phyloP scores from a whole-genome alignment of 2,329 filamentous ascomycete genomes.

The Aaosphaeria pasadenensis region DNA sequence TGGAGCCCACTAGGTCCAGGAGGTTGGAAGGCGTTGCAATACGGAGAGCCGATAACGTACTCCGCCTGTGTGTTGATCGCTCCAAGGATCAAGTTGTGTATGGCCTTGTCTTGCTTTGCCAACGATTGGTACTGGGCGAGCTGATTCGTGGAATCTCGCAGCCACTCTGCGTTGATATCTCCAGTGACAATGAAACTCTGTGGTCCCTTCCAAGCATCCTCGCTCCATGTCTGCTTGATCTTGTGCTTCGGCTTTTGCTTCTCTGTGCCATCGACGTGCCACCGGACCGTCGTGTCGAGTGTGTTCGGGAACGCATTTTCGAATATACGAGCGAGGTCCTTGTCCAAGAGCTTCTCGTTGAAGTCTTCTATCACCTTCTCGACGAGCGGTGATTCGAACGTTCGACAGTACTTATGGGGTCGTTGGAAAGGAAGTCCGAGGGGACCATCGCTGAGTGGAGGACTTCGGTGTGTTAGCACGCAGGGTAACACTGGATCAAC shows the following conservation, averaged over 20 bases:
- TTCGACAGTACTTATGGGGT: constrained; percentile 76
- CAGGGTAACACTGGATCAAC: background rate
- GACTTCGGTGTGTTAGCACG: constrained; percentile 47
- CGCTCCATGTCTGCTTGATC: constrained; percentile 14
- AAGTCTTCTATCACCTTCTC: constrained; percentile 85
- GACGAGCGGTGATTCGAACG: constrained; percentile 81
- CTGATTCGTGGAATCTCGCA: constrained; percentile 91
- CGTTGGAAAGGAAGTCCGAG: constrained; percentile 82
- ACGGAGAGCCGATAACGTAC: constrained; percentile 90
- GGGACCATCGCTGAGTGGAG: constrained; percentile 75
- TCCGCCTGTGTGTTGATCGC: constrained; percentile 96
- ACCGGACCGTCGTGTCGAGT: constrained; percentile 83
- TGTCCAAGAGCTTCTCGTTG: constrained; percentile 74
- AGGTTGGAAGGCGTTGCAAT: constrained; percentile 98
- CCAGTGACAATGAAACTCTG: constrained; percentile 94
- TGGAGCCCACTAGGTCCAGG: constrained; percentile 76
- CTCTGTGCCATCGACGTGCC: constrained; percentile 67
- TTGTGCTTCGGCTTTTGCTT: constrained; percentile 39
- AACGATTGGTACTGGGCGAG: constrained; percentile 84
- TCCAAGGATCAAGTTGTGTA: constrained; percentile 79
- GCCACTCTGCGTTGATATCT: constrained; percentile 90
- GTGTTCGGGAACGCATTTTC: constrained; percentile 94
- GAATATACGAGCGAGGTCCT: constrained; percentile 86
- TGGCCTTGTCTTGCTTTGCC: constrained; percentile 73
- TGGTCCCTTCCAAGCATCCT: constrained; percentile 71